A percentile compares a stretch with the other conserved stretches of the same genome.
Evolutionary conservation across 441 rosid genomes (phyloP).

Genomic region (Gossypium davidsonii): DNA sequence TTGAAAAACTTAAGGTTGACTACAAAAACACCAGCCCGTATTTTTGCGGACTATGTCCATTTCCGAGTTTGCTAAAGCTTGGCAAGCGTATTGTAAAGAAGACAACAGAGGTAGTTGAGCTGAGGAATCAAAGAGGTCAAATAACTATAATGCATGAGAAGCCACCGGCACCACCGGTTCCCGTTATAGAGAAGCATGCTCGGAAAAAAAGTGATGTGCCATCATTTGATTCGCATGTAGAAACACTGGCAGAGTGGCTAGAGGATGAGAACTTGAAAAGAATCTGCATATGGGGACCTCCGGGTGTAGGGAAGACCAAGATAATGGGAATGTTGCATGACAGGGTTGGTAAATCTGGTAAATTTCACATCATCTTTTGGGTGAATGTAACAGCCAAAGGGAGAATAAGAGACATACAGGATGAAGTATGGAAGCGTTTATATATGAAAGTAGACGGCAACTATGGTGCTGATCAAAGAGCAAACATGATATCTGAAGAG

Average conservation of each 20-base stretch:
- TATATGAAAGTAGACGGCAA: not conserved
- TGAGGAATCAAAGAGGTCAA: not conserved
- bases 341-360: constrained; percentile 4
- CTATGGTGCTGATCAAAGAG: not conserved
- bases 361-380: constrained; percentile 9
- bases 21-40: not conserved
- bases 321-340: constrained; percentile 9
- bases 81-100: constrained; percentile 2
- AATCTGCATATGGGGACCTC: constrained; percentile 15
- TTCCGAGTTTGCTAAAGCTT: constrained; percentile 9
- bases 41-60: constrained; percentile 13
- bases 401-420: constrained; percentile 7
- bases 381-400: not conserved
- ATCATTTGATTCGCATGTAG: constrained; percentile 1
- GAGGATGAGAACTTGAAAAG: constrained; percentile 12
- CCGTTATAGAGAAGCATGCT: constrained; percentile 11
- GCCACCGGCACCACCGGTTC: constrained; percentile 5
- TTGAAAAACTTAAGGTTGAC: not conserved
- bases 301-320: constrained; percentile 10
- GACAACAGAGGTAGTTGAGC: constrained; percentile 3
- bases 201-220: not conserved
- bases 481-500: constrained; percentile 5
- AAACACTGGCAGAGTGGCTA: constrained; percentile 7
- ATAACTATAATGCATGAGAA: constrained; percentile 4
- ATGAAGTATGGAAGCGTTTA: constrained; percentile 8